Percentiles rank a stretch among this genome's conserved stretches.
Evolutionary conservation across 257 asterid species (phyloP).

Genomic region (Cinchona pubescens): DNA sequence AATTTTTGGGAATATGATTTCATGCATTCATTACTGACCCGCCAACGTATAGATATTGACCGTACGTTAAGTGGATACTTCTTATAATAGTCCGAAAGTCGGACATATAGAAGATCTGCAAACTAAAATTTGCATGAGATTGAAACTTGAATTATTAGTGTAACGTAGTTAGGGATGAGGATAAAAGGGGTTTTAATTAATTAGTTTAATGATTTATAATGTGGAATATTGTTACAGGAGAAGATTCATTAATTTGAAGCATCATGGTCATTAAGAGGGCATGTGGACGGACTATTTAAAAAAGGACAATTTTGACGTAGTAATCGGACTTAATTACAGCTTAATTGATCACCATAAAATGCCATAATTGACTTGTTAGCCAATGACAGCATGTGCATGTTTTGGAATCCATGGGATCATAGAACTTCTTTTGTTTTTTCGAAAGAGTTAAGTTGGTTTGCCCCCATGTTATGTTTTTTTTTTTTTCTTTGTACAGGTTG

Average conservation of each 20-base stretch:
- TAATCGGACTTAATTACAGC: neutral
- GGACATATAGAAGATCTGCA: slow-evolving; percentile 13
- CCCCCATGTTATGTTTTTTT: slow-evolving; percentile 11
- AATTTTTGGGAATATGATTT: too few relatives aligned
- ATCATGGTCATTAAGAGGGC: slow-evolving; percentile 8
- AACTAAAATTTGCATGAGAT: slow-evolving; percentile 6
- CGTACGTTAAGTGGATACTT: slow-evolving; percentile 54
- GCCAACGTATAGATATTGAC: slow-evolving; percentile 52
- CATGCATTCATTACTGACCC: slow-evolving; percentile 26
- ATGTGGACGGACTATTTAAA: slow-evolving; percentile 16
- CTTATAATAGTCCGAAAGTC: slow-evolving; percentile 31
- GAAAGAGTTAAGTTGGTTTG: slow-evolving; percentile 14
- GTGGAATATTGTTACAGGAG: neutral
- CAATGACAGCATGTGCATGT: slow-evolving; percentile 18
- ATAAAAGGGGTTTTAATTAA: neutral
- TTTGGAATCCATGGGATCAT: slow-evolving; percentile 13
- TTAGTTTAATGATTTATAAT: neutral
- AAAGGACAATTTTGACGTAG: neutral
- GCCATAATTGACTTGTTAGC: neutral
- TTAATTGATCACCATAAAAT: neutral
- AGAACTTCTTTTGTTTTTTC: slow-evolving; percentile 19
- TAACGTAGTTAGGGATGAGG: neutral
- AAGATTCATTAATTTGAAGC: slow-evolving; percentile 19
- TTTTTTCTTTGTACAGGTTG: slow-evolving; percentile 6
- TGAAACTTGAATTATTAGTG: slow-evolving; percentile 19